Evolutionary conservation across 805 yeast species (phyloP).

Genomic region (Scheffersomyces coipomensis): DNA sequence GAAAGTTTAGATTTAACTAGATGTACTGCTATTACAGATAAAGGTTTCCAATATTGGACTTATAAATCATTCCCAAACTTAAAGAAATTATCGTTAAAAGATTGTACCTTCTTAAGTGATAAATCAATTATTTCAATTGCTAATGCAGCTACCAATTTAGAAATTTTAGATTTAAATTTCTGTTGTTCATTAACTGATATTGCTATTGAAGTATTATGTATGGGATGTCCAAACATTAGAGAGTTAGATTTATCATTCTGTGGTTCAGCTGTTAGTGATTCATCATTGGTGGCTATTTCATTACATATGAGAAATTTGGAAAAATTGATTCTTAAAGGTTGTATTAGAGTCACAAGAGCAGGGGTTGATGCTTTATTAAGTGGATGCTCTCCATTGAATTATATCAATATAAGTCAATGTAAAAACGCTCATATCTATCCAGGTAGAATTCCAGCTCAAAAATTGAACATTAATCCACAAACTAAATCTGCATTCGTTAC

Average conservation of each 20-base stretch:
- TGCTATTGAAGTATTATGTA: conserved; percentile 62
- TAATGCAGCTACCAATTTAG: conserved; percentile 57
- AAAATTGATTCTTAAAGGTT: conserved; percentile 58
- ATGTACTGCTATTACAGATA: conserved; percentile 76
- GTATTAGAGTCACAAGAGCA: conserved; percentile 73
- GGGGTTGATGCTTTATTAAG: conserved; percentile 69
- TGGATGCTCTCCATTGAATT: conserved; percentile 51
- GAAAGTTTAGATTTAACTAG: conserved; percentile 63
- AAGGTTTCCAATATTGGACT: conserved; percentile 69
- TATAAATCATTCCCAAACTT: conserved; percentile 54
- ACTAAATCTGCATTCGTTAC: conserved; percentile 60
- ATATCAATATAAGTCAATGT: conserved; percentile 68
- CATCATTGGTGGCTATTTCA: conserved; percentile 60
- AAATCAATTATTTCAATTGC: conserved; percentile 61
- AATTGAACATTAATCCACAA: conserved; percentile 47
- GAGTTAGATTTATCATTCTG: conserved; percentile 66
- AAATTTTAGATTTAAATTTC: conserved; percentile 60
- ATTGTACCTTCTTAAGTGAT: conserved; percentile 74
- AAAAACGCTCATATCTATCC: conserved; percentile 64
- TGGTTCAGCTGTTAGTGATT: conserved; percentile 78
- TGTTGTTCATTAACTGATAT: conserved; percentile 75
- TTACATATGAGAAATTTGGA: conserved; percentile 50
- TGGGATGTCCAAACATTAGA: conserved; percentile 60
- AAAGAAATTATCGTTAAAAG: conserved; percentile 54
- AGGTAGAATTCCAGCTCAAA: conserved; percentile 58